These are phyloP conservation scores for Aspergillus avenaceus DNA, from an alignment of 495 filamentous ascomycete species.

Conservation along the genomic window DNA sequence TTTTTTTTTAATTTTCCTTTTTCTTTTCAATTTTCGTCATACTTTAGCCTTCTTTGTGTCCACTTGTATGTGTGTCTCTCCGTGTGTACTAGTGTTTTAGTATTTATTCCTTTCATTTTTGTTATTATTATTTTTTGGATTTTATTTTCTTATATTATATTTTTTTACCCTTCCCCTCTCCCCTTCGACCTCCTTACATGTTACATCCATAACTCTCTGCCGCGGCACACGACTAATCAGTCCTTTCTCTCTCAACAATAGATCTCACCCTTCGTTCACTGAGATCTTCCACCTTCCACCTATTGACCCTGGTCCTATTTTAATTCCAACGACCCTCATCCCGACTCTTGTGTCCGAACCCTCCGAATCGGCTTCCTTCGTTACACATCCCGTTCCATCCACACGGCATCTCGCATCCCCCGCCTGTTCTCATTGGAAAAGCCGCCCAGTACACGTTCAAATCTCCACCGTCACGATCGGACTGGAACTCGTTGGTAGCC, in stretches of 20 bases:
- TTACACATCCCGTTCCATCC: constrained; percentile 1
- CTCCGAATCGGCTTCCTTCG: constrained; percentile 5
- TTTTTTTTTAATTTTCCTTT: neutral
- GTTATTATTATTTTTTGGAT: constrained; percentile 5
- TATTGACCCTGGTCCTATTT: neutral
- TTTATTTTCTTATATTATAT: constrained; percentile 2
- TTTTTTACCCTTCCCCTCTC: constrained; percentile 2
- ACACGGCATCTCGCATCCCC: constrained; percentile 16
- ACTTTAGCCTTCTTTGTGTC: neutral
- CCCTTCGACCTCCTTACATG: neutral
- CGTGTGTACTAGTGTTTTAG: neutral
- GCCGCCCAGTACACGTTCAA: neutral
- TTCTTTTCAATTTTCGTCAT: neutral
- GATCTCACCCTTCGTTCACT: constrained; percentile 11
- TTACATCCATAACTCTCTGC: constrained; percentile 2
- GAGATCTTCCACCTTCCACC: constrained; percentile 6
- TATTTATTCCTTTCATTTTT: constrained; percentile 1
- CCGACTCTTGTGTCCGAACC: constrained; percentile 2
- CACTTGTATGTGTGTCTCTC: constrained; percentile 1
- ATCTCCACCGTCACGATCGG: neutral
- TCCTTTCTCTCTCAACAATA: constrained; percentile 4
- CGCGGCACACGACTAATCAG: constrained; percentile 9
- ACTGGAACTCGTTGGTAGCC: neutral
- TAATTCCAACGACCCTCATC: neutral
- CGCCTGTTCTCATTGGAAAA: constrained; percentile 5